Base-by-base conservation (phyloP, 805 yeast genomes). In the Yueomyces sp. region DNA sequence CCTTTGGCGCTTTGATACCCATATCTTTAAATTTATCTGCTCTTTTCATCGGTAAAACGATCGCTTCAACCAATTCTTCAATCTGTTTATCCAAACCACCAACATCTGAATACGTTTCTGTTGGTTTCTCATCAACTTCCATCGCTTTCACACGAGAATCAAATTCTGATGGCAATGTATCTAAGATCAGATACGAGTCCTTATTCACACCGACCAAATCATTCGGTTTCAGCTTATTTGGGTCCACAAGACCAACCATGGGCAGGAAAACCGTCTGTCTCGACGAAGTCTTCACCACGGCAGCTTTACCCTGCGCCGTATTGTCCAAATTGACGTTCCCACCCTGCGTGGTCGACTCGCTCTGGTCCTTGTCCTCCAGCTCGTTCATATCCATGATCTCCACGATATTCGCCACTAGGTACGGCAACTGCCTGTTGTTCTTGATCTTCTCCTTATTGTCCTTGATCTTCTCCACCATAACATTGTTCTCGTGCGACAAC, bases 61-160 rank as follows among this genome's bases (percentile, higher is more conserved):
- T 95, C 1, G 97, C 99, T 68, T 92, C 99, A 44, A 90, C 95
- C 48, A 92, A 73, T 64, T 92, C 99, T 67, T 92, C 97, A 54
- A 92, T 92, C 65, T 92, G 99, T 66, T 92, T 92, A 65, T 90
- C 97, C 54, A 92, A 72, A 8, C 99, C 99, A 59, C 99, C 99
- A 53, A 92, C 94, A 62, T 92, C 98, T 1, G 94, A 80, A 60
- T 92, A 92, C 8, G 95, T 86, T 63, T 92, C 98, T 2, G 95
- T 83, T 47, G 99, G 99, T 60, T 90, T 88, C 67, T 92, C 98
- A 62, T 92, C 99, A 42, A 92, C 98, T 64, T 92, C 98, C 99
- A 92, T 85, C 9, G 97, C 97, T 67, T 92, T 92, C 42, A 92
- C 99, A 55, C 98, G 76, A 44, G 94, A 83, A 64, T 92, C 99